Percentiles rank a stretch among this genome's conserved stretches.
phyloP scores from a whole-genome alignment of 768 basidiomycete species.

The Albatrellus ellisii region DNA sequence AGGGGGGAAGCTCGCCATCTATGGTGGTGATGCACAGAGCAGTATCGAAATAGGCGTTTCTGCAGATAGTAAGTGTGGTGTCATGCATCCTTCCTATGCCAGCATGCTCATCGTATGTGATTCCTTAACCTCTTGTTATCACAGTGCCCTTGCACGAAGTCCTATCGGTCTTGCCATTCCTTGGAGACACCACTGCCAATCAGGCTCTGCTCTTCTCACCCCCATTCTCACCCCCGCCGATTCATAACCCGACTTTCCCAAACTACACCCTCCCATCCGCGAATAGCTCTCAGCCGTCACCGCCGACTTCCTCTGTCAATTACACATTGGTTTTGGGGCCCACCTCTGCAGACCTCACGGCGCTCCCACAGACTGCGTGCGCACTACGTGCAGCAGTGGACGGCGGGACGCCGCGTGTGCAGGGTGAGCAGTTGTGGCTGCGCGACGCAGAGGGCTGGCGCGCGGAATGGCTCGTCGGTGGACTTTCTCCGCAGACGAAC shows the following conservation, averaged over 20 bases:
- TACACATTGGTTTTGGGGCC: conserved; percentile 43
- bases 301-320: conserved; percentile 29
- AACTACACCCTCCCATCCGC: conserved; percentile 64
- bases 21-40: conserved; percentile 21
- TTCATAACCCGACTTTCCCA: conserved; percentile 39
- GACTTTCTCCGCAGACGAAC: conserved; percentile 52
- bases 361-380: conserved; percentile 45
- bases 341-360: conserved; percentile 28
- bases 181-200: conserved; percentile 66
- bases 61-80: too few species aligned
- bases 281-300: conserved; percentile 31
- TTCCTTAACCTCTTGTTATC: neutral
- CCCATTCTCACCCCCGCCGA: conserved; percentile 25
- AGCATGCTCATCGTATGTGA: neutral
- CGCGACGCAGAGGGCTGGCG: conserved; percentile 48
- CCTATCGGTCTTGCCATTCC: conserved; percentile 32
- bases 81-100: too few species aligned
- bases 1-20: conserved; percentile 34
- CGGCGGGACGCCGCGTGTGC: conserved; percentile 15
- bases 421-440: conserved; percentile 41
- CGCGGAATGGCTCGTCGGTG: conserved; percentile 51
- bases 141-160: conserved; percentile 38
- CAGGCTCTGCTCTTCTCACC: conserved; percentile 65
- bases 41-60: conserved; percentile 50
- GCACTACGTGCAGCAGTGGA: conserved; percentile 28